These are phyloP conservation scores for Catharanthus roseus DNA, from an alignment of 257 asterid species.

Conservation along the genomic window DNA sequence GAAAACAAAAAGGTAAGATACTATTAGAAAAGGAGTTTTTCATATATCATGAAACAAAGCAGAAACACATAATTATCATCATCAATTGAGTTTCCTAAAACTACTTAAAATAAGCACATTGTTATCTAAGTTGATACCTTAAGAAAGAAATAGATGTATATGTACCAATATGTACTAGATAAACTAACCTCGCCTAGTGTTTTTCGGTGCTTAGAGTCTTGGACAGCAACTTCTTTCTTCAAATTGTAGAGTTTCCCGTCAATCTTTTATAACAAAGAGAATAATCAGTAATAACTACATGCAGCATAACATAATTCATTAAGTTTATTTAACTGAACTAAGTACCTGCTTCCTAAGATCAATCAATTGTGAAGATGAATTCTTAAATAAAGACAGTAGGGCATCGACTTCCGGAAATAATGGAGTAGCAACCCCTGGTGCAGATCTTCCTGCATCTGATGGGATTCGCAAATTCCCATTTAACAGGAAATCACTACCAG, in stretches of 20 bases:
- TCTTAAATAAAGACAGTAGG: slow-evolving; percentile 74
- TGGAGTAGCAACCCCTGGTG: slow-evolving; percentile 56
- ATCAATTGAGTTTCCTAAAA: background rate
- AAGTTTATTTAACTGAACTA: background rate
- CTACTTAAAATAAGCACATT: background rate
- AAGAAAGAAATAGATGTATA: background rate
- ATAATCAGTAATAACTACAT: slow-evolving; percentile 15
- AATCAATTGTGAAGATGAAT: slow-evolving; percentile 71
- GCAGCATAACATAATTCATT: background rate
- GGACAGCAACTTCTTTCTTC: slow-evolving; percentile 72
- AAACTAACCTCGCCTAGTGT: slow-evolving; percentile 84
- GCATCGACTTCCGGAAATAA: slow-evolving; percentile 91
- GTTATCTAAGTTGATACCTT: background rate
- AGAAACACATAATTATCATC: background rate
- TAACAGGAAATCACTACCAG: slow-evolving; percentile 44
- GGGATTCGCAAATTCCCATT: slow-evolving; percentile 73
- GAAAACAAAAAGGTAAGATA: background rate
- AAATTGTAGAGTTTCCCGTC: slow-evolving; percentile 81
- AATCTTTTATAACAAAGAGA: slow-evolving; percentile 42
- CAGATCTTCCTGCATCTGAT: slow-evolving; percentile 55
- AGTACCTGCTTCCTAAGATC: slow-evolving; percentile 85
- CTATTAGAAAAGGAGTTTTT: background rate
- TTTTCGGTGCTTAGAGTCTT: slow-evolving; percentile 88
- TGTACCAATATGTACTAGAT: background rate
- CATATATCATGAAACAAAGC: background rate